Percentiles rank a stretch among this genome's conserved stretches.
phyloP scores from a whole-genome alignment of 805 yeast species.

The Cyberlindnera lachancei region DNA sequence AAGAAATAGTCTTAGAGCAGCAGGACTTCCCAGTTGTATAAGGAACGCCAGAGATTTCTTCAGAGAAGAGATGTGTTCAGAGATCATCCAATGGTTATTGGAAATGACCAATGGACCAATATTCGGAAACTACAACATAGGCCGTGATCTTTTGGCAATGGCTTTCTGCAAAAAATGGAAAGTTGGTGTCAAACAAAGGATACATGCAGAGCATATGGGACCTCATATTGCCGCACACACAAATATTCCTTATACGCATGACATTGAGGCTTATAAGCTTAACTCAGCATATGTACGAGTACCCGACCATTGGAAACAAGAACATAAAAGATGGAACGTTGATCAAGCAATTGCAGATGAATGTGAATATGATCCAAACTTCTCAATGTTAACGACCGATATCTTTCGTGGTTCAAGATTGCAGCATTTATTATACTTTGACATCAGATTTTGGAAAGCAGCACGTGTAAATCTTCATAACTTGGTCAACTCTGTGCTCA shows the following conservation, averaged over 20 bases:
- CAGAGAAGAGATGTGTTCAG: slow-evolving; percentile 75
- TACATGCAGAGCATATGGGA: background rate
- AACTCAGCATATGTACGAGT: no score
- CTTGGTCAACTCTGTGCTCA: slow-evolving; percentile 54
- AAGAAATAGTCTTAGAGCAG: slow-evolving; percentile 48
- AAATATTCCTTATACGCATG: slow-evolving; percentile 1
- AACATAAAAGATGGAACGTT: slow-evolving; percentile 39
- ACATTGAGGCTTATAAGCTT: no score
- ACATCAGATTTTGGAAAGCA: slow-evolving; percentile 63
- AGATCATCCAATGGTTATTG: slow-evolving; percentile 57
- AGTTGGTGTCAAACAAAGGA: slow-evolving; percentile 33
- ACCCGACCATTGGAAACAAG: slow-evolving; percentile 31
- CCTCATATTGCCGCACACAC: background rate
- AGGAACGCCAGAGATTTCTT: slow-evolving; percentile 62
- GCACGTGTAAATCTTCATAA: slow-evolving; percentile 53
- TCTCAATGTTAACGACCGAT: slow-evolving; percentile 4
- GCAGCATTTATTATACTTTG: slow-evolving; percentile 45
- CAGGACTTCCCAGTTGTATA: slow-evolving; percentile 62
- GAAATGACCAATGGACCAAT: slow-evolving; percentile 50
- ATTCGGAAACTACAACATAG: slow-evolving; percentile 37
- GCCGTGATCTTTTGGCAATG: slow-evolving; percentile 45
- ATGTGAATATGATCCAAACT: slow-evolving; percentile 34
- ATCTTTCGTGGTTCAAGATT: slow-evolving; percentile 32
- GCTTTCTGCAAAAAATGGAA: slow-evolving; percentile 60
- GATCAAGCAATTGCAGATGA: slow-evolving; percentile 33